A percentile compares a stretch with the other conserved stretches of the same genome.
These are phyloP conservation scores for Fusarium paranaense DNA, from an alignment of 2,329 filamentous ascomycete genomes.

Conservation along the genomic window DNA sequence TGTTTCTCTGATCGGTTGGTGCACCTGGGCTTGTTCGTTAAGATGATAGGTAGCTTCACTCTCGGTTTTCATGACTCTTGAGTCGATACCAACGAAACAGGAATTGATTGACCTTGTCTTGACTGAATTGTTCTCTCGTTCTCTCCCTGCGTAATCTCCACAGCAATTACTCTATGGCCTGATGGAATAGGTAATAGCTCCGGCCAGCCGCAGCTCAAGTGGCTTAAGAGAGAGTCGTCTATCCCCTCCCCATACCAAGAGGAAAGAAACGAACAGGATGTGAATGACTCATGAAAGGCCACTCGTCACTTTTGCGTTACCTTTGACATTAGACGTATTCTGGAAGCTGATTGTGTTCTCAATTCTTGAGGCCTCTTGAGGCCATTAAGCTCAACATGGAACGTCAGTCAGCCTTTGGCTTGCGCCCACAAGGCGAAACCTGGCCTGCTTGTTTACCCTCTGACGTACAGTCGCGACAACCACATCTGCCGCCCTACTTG, in stretches of 20 bases:
- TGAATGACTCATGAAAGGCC: neutral
- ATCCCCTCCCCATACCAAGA: neutral
- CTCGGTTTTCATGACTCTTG: neutral
- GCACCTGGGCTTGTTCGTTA: neutral
- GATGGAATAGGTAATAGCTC: neutral
- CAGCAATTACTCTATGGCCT: neutral
- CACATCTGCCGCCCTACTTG: neutral
- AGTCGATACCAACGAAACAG: neutral
- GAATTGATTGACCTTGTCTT: neutral
- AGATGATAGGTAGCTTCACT: neutral
- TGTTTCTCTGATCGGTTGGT: neutral
- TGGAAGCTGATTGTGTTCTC: neutral
- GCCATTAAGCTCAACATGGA: neutral
- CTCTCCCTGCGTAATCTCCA: neutral
- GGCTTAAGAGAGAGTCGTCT: neutral
- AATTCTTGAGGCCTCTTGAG: neutral
- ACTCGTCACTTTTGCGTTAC: neutral
- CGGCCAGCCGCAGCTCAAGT: neutral
- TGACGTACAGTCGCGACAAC: neutral
- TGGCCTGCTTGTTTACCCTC: neutral
- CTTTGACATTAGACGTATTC: neutral
- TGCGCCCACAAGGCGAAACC: neutral
- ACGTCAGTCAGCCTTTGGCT: neutral
- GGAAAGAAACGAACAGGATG: neutral
- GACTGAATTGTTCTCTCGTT: neutral